phyloP scores from a whole-genome alignment of 1,284 basidiomycete species.

The Pisolithus thermaeus region DNA sequence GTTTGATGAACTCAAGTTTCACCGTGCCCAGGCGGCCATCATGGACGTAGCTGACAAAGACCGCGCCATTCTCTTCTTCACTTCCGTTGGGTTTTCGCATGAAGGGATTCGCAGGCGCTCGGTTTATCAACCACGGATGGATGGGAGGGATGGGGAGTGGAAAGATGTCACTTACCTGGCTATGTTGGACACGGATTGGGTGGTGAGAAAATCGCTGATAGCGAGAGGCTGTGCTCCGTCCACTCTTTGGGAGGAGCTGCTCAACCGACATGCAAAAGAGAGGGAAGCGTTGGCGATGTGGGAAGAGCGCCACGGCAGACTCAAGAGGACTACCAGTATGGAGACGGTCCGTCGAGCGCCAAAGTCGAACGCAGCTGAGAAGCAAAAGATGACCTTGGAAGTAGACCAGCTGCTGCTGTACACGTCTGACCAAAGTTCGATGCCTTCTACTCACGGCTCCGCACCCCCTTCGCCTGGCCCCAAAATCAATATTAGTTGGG shows the following conservation, averaged over 20 bases:
- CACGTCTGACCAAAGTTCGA: not conserved
- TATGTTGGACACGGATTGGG: constrained; percentile 60
- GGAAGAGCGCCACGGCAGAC: constrained; percentile 35
- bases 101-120: constrained; percentile 55
- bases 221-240: constrained; percentile 22
- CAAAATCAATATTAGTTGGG: constrained; percentile 13
- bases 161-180: constrained; percentile 55
- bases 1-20: constrained; percentile 43
- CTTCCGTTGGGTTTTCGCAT: constrained; percentile 45
- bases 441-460: constrained; percentile 12
- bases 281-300: constrained; percentile 48
- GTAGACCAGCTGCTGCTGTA: not conserved
- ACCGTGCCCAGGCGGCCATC: constrained; percentile 53
- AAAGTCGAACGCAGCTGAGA: constrained; percentile 4
- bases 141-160: constrained; percentile 34
- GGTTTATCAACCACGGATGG: constrained; percentile 37
- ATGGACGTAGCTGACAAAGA: constrained; percentile 37
- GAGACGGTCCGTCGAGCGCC: constrained; percentile 25
- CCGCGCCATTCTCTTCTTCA: constrained; percentile 37
- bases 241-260: constrained; percentile 59
- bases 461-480: constrained; percentile 17
- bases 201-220: constrained; percentile 26
- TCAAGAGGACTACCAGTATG: constrained; percentile 24
- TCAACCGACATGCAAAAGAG: constrained; percentile 53
- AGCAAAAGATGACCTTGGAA: constrained; percentile 10